Percentiles rank a stretch among this genome's conserved stretches.
These are phyloP conservation scores for Lepidium sativum DNA, from an alignment of 345 rosid species.

Conservation along the genomic window DNA sequence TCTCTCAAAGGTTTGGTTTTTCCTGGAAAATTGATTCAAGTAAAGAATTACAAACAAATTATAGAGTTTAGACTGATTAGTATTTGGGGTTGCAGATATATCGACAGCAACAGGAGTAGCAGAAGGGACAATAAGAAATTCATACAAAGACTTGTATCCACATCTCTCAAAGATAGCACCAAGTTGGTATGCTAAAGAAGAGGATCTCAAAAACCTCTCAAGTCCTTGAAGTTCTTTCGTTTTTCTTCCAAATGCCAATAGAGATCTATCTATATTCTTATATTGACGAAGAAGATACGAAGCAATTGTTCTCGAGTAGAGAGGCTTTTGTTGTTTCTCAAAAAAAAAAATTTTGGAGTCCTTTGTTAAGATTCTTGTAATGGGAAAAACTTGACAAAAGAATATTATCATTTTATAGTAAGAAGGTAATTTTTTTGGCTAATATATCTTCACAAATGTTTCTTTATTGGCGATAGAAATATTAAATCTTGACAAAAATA, in stretches of 20 bases:
- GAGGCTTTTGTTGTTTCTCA: constrained; percentile 4
- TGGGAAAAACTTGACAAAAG: background rate
- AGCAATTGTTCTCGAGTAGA: constrained; percentile 12
- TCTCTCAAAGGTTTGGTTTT: constrained; percentile 61
- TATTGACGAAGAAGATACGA: constrained; percentile 7
- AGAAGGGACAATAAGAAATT: constrained; percentile 92
- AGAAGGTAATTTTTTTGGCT: background rate
- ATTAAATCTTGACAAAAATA: too few species aligned
- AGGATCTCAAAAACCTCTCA: constrained; percentile 73
- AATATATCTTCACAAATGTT: too few species aligned
- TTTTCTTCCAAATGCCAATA: constrained; percentile 6
- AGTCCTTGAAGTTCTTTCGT: constrained; percentile 47
- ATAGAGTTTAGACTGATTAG: background rate
- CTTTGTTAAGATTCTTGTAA: constrained; percentile 13
- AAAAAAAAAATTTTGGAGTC: constrained; percentile 1
- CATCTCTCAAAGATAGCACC: constrained; percentile 89
- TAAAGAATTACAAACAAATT: background rate
- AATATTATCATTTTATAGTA: background rate
- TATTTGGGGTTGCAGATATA: constrained; percentile 49
- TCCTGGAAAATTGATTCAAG: background rate
- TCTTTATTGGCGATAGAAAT: too few species aligned
- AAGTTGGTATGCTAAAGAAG: constrained; percentile 89
- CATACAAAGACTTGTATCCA: constrained; percentile 92
- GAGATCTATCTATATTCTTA: constrained; percentile 2
- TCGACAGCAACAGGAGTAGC: constrained; percentile 97